phyloP scores from a whole-genome alignment of 495 filamentous ascomycete genomes.

The Neurospora sp. region DNA sequence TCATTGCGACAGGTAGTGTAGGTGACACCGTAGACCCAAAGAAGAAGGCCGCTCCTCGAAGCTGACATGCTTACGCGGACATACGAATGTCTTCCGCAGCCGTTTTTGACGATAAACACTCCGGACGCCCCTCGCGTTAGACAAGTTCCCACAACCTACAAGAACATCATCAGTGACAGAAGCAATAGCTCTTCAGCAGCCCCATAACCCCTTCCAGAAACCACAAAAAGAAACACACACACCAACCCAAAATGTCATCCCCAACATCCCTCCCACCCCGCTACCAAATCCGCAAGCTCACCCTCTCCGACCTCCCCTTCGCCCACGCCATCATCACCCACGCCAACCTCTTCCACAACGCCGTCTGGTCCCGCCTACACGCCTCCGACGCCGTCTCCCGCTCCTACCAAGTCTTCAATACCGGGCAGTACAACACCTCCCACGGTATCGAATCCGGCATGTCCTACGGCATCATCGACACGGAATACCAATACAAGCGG shows the following conservation, averaged over 20 bases:
- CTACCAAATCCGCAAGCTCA: constrained; percentile 28
- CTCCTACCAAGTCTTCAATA: constrained; percentile 9
- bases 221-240: background rate
- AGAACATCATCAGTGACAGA: too few species aligned
- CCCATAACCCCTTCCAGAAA: background rate
- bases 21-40: background rate
- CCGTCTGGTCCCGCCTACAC: constrained; percentile 25
- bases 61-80: background rate
- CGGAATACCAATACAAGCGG: constrained; percentile 32
- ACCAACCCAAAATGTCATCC: background rate
- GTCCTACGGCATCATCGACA: constrained; percentile 38
- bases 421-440: background rate
- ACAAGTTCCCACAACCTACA: background rate
- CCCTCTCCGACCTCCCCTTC: constrained; percentile 26
- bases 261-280: constrained; percentile 6
- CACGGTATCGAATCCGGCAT: constrained; percentile 19
- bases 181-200: background rate
- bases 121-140: background rate
- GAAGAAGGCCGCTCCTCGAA: background rate
- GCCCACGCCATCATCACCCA: constrained; percentile 27
- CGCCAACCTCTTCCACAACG: constrained; percentile 28
- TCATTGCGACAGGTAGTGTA: background rate
- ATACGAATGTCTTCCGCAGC: background rate
- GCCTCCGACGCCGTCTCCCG: constrained; percentile 14
- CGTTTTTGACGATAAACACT: background rate